phyloP scores from a whole-genome alignment of 352 stramenopile genomes.

The Pythium dissotocum region DNA sequence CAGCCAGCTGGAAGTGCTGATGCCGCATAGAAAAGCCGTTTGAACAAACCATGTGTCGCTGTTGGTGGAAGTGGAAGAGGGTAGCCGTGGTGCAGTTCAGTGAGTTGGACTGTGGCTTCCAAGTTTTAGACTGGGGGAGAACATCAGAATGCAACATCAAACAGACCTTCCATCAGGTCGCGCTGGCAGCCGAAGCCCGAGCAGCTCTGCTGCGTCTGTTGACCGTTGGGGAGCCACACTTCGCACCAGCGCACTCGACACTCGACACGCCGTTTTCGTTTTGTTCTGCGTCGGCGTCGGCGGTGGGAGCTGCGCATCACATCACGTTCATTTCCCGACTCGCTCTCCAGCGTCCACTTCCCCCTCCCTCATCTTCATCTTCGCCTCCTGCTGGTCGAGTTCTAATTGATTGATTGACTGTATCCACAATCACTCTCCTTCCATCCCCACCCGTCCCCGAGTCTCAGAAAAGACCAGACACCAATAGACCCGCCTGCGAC shows the following conservation, averaged over 20 bases:
- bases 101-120: neutral
- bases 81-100: neutral
- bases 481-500: neutral
- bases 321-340: neutral
- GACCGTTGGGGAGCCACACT: neutral
- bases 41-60: neutral
- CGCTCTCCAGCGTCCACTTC: neutral
- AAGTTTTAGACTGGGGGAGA: neutral
- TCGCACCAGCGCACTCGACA: neutral
- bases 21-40: neutral
- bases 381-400: neutral
- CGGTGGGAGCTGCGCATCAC: neutral
- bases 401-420: neutral
- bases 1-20: neutral
- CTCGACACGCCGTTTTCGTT: slow-evolving; percentile 3
- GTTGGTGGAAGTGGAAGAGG: neutral
- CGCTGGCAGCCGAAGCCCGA: too few relatives aligned
- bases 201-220: neutral
- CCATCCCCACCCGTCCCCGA: neutral
- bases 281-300: neutral
- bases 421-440: slow-evolving; percentile 8
- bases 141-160: neutral
- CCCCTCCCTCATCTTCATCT: neutral
- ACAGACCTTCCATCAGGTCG: neutral
- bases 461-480: neutral